These are phyloP conservation scores for Yamadazyma tumulicola DNA, from an alignment of 805 yeast genomes.

Conservation along the genomic window DNA sequence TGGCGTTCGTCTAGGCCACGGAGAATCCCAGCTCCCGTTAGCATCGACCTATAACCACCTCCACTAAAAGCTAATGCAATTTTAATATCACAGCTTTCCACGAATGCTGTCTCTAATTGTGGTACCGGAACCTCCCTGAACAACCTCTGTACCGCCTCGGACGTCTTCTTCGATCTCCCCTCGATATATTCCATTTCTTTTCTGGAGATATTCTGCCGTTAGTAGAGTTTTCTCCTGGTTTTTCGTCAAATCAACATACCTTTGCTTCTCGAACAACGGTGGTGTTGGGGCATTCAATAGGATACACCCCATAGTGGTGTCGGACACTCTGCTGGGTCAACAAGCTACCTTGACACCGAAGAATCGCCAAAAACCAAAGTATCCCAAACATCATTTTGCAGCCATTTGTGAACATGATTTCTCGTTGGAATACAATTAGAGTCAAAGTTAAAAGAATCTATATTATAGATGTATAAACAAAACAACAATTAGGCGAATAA, in stretches of 20 bases:
- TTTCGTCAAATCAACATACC: conserved; percentile 3
- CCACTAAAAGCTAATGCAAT: conserved; percentile 47
- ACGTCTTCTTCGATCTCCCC: conserved; percentile 25
- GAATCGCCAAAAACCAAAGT: background rate
- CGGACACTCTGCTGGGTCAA: background rate
- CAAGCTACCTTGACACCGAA: background rate
- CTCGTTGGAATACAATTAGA: conserved; percentile 1
- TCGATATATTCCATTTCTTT: conserved; percentile 20
- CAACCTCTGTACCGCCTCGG: conserved; percentile 26
- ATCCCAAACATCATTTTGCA: background rate
- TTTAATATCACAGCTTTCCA: conserved; percentile 5
- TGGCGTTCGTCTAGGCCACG: conserved; percentile 47
- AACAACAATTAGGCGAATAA: no score
- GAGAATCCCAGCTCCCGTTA: conserved; percentile 54
- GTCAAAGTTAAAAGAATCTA: background rate
- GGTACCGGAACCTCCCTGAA: no score
- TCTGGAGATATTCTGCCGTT: conserved; percentile 4
- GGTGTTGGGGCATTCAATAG: conserved; percentile 1
- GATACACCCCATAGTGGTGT: background rate
- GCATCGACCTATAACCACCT: conserved; percentile 58
- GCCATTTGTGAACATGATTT: conserved; percentile 1
- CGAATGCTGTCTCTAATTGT: no score
- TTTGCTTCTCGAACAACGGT: conserved; percentile 2
- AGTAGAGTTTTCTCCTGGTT: conserved; percentile 1
- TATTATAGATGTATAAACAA: no score